phyloP scores from a whole-genome alignment of 2,329 filamentous ascomycete species.

The Chaetomium sp. region DNA sequence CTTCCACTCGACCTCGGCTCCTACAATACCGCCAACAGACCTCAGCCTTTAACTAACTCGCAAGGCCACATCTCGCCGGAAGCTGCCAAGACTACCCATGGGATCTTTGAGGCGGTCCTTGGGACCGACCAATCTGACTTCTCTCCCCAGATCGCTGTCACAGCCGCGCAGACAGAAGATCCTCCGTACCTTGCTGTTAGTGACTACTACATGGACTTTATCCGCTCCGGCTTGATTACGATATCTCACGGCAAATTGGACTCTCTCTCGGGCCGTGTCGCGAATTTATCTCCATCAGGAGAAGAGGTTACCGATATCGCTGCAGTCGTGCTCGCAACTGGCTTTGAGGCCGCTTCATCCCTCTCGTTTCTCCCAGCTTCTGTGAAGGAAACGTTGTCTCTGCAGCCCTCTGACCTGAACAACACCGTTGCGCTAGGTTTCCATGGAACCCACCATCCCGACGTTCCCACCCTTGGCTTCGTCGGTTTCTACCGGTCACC shows the following conservation, averaged over 20 bases:
- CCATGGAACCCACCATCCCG: conserved; percentile 56
- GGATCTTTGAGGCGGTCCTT: conserved; percentile 40
- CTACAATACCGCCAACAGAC: conserved; percentile 61
- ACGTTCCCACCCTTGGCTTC: conserved; percentile 62
- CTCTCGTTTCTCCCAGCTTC: conserved; percentile 57
- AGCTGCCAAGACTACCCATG: conserved; percentile 48
- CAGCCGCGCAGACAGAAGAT: conserved; percentile 35
- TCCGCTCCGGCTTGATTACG: conserved; percentile 56
- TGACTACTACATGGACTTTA: conserved; percentile 67
- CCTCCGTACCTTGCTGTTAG: conserved; percentile 63
- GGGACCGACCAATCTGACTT: conserved; percentile 51
- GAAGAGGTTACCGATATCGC: conserved; percentile 48
- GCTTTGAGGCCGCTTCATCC: conserved; percentile 60
- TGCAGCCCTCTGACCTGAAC: conserved; percentile 46
- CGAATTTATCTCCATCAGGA: conserved; percentile 27
- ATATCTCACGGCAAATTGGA: conserved; percentile 44
- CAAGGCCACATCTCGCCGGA: conserved; percentile 59
- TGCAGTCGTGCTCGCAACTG: conserved; percentile 68
- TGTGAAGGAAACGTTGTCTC: conserved; percentile 50
- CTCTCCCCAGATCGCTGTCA: conserved; percentile 36
- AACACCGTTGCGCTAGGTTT: conserved; percentile 63
- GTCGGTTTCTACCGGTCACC: conserved; percentile 79
- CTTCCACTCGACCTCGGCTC: conserved; percentile 66
- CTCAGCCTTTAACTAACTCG: conserved; percentile 51
- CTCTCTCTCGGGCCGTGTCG: conserved; percentile 31